Evolutionary conservation across 73 alveolate genomes (phyloP), one percentile per base, ranked within the genome.

Genomic region (Paramecium caudatum): DNA sequence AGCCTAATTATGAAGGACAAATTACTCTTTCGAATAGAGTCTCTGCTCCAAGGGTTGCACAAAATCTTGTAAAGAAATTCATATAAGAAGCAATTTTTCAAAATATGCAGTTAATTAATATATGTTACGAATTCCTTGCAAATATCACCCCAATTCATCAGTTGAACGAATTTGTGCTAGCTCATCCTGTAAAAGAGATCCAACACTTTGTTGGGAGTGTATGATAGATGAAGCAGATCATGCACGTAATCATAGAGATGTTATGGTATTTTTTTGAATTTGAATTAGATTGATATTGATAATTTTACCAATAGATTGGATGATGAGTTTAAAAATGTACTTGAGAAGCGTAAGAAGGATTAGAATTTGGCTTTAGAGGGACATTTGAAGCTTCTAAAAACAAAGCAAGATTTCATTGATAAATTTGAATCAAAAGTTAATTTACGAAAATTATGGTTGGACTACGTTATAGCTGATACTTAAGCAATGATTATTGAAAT

Each of bases 31-130:
- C 88, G 43, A 74, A 74, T n/a, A n/a, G 6, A 1, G 88, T 74
- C 9, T 74, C 88, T 39, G 88, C 88, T 41, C 88, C 88, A 6
- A 36, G 15, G 49, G 88, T 74, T 27, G 65, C 88, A 41, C 88
- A 74, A 47, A 74, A 74, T 65, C 83, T 19, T 3, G 83, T 65
- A 4, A 65, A 7, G 17, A 65, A 65, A 65, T 65, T 65, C 83
- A 65, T 65, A 33, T 65, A n/a, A n/a, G n/a, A n/a, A n/a, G n/a
- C n/a, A n/a, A n/a, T n/a, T n/a, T n/a, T n/a, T n/a, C n/a, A n/a
- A n/a, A 55, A 19, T 55, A 27, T 55, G 30, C 30, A 55, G 80
- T 55, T 55, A 55, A 27, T 27, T 23, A 27, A 27, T 55, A 55
- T 55, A 55, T 55, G 80, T 43, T 55, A 13, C 27, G 34, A 65